Conservation (phyloP, 441 rosid species). For the Isatis lusitanica region DNA sequence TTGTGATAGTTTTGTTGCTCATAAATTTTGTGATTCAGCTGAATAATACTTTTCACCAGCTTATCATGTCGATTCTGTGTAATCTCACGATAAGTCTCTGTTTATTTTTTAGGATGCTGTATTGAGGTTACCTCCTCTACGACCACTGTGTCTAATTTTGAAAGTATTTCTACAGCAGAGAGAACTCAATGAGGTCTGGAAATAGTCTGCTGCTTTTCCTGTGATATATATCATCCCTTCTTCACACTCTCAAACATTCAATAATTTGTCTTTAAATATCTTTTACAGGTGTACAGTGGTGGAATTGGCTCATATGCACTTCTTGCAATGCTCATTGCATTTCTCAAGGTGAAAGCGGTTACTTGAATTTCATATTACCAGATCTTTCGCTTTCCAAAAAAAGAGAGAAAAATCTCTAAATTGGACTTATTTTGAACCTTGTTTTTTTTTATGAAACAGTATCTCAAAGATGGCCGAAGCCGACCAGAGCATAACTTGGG, state of each 20-base stretch:
- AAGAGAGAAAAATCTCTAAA: background rate
- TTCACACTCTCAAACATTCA: conserved; percentile 26
- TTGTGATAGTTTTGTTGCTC: conserved; percentile 27
- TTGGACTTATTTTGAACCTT: background rate
- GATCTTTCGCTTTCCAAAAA: background rate
- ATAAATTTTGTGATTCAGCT: background rate
- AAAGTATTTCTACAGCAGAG: conserved; percentile 95
- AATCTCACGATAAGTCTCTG: background rate
- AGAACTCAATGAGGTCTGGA: conserved; percentile 82
- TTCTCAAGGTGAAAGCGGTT: conserved; percentile 58
- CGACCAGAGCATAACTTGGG: conserved; percentile 80
- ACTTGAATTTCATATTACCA: background rate
- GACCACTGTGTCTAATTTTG: conserved; percentile 79
- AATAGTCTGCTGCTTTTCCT: background rate
- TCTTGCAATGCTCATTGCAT: conserved; percentile 80
- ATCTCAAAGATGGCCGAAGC: conserved; percentile 48
- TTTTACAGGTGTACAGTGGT: conserved; percentile 81
- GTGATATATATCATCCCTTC: background rate
- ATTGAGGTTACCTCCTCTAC: conserved; percentile 70
- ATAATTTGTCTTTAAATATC: background rate
- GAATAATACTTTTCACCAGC: background rate
- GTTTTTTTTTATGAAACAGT: conserved; percentile 47
- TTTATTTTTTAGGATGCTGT: conserved; percentile 59
- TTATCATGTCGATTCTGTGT: background rate
- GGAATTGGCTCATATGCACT: conserved; percentile 94